Evolutionary conservation across 805 yeast genomes (phyloP), one percentile per base, ranked within the genome.

Genomic region (Cyberlindnera xishuangbannaensis): DNA sequence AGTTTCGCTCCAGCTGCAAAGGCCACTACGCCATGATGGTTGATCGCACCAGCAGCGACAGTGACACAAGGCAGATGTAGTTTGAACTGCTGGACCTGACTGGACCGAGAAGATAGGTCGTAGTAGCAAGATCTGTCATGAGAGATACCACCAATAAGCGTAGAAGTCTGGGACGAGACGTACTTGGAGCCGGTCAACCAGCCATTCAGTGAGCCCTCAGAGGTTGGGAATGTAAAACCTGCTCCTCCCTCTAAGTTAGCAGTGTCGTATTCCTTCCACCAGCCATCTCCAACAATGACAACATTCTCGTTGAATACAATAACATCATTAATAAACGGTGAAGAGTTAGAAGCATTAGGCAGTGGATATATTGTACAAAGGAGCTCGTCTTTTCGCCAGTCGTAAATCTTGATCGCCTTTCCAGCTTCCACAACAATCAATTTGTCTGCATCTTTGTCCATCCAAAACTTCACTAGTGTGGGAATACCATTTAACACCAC

Each of bases 371-470:
- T 53, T 1, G 62, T 48, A 26, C 39, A 41, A 7, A 58, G 31
- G 56, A 59, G 52, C 25, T 44, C 27, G 2, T 44, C 44, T 25
- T 50, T 52, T 8, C 51, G 41, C 63, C 64, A 62, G 29, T 62
- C 62, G 24, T 53, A 37, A 1, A 62, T 44, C 21, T 53, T 51
- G 4, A 62, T 40, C n/a, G 41, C 37, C 22, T 49, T 53, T 6
- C 56, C 58, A 14, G 53, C 47, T 20, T 61, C 67, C 12, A 61
- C 53, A 8, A 61, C 51, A 14, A 60, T 43, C 13, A 60, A 30
- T 28, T 51, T 50, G 27, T 59, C 63, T 16, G 52, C 40, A 16
- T 54, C 59, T 18, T 40, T 40, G 24, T 56, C 61, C 18, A 47
- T 42, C 61, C 62, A 58, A 32, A 56, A 54, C 37, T 54, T 58